These are phyloP conservation scores for Mortierella sp. DNA, from an alignment of 371 early-diverging fungal species.

Conservation along the genomic window DNA sequence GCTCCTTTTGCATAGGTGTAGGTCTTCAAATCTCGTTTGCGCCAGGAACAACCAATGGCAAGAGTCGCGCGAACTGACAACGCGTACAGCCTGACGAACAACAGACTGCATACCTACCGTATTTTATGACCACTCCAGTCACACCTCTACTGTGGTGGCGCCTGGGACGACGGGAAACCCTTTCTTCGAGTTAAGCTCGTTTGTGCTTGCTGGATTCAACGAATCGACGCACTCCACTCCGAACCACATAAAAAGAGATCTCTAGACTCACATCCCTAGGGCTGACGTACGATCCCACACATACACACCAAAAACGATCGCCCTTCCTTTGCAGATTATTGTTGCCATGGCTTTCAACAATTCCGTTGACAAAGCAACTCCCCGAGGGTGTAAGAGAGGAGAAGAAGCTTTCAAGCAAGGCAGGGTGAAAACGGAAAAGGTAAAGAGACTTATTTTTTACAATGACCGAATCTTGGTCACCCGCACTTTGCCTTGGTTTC, in stretches of 20 bases:
- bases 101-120: no score
- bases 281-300: background rate
- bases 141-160: no score
- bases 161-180: no score
- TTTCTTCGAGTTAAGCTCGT: no score
- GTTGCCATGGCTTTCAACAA: background rate
- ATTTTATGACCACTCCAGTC: no score
- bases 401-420: background rate
- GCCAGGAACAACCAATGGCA: background rate
- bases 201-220: background rate
- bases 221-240: background rate
- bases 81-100: background rate
- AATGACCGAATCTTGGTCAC: background rate
- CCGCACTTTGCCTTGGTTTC: background rate
- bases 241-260: background rate
- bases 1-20: background rate
- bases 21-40: background rate
- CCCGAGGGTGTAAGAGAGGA: background rate
- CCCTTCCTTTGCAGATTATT: background rate
- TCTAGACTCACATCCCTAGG: background rate
- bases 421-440: background rate
- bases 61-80: conserved; percentile 3
- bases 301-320: background rate
- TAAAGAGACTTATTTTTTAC: background rate
- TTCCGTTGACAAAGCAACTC: background rate